These are phyloP conservation scores for Scedosporium dehoogii DNA, from an alignment of 2,329 filamentous ascomycete genomes.

Conservation along the genomic window DNA sequence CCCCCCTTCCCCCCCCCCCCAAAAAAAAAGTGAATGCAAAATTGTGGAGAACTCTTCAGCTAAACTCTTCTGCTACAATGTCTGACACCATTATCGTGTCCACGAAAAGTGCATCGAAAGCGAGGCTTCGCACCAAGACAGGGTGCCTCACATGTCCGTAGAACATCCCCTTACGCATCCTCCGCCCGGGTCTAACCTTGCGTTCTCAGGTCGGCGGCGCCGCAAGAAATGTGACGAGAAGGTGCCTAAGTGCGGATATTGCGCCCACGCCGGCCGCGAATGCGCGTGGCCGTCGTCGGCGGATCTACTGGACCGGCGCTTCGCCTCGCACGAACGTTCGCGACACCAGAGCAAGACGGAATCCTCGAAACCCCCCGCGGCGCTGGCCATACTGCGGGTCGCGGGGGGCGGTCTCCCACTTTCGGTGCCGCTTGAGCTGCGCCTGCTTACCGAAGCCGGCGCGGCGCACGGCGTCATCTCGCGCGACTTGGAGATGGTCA, in stretches of 20 bases:
- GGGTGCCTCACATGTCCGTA: conserved; percentile 9
- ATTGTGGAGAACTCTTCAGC: too few relatives aligned
- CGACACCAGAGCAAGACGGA: neutral
- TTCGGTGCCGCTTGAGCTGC: neutral
- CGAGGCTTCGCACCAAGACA: conserved; percentile 10
- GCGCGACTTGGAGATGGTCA: conserved; percentile 9
- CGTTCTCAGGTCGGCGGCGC: conserved; percentile 4
- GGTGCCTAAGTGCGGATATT: conserved; percentile 3
- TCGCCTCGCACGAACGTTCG: conserved; percentile 3
- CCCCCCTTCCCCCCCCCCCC: too few relatives aligned
- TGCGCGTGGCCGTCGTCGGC: conserved; percentile 6
- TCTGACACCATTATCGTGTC: neutral
- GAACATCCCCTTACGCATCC: neutral
- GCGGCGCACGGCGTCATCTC: conserved; percentile 9
- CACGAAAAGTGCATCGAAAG: conserved; percentile 1
- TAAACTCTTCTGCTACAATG: neutral
- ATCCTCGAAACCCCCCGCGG: neutral
- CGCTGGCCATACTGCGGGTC: neutral
- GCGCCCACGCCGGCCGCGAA: conserved; percentile 1
- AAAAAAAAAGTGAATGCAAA: too few relatives aligned
- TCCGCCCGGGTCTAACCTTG: neutral
- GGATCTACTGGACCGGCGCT: conserved; percentile 8
- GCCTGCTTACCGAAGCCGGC: conserved; percentile 1
- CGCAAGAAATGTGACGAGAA: conserved; percentile 8
- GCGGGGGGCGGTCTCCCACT: neutral